These are phyloP conservation scores for Scheffersomyces segobiensis DNA, from an alignment of 1,139 yeast genomes.

Conservation along the genomic window DNA sequence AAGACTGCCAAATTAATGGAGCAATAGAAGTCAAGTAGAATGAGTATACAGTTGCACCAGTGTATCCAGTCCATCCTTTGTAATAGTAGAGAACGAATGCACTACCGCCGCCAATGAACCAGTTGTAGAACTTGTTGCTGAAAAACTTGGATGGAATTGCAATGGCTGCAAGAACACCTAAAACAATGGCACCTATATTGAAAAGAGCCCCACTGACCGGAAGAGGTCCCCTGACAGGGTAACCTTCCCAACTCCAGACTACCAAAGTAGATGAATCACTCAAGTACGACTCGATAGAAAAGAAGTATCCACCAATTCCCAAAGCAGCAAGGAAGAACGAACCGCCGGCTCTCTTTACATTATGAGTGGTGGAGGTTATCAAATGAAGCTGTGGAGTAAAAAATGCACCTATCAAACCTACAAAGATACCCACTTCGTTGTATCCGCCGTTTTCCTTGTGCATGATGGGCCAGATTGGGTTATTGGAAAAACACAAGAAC, in stretches of 20 bases:
- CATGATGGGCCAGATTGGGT: conserved; percentile 97
- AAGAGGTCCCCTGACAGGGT: conserved; percentile 81
- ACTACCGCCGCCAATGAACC: conserved; percentile 50
- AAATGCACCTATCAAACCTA: conserved; percentile 67
- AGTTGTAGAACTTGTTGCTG: conserved; percentile 25
- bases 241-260: conserved; percentile 95
- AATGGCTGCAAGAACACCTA: conserved; percentile 49
- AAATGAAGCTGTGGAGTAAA: conserved; percentile 34
- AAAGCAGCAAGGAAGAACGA: conserved; percentile 52
- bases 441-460: conserved; percentile 83
- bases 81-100: conserved; percentile 49
- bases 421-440: conserved; percentile 66
- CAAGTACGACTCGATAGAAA: conserved; percentile 70
- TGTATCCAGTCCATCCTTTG: conserved; percentile 79
- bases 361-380: conserved; percentile 8
- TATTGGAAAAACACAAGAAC: conserved; percentile 76
- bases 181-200: conserved; percentile 57
- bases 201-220: conserved; percentile 86
- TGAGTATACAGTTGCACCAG: conserved; percentile 71
- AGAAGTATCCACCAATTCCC: conserved; percentile 79
- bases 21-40: conserved; percentile 62
- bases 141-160: conserved; percentile 14
- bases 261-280: conserved; percentile 84
- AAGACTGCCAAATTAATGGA: conserved; percentile 63
- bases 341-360: conserved; percentile 27